Conservation (phyloP, 768 basidiomycete species). For the Mycena indigotica region DNA sequence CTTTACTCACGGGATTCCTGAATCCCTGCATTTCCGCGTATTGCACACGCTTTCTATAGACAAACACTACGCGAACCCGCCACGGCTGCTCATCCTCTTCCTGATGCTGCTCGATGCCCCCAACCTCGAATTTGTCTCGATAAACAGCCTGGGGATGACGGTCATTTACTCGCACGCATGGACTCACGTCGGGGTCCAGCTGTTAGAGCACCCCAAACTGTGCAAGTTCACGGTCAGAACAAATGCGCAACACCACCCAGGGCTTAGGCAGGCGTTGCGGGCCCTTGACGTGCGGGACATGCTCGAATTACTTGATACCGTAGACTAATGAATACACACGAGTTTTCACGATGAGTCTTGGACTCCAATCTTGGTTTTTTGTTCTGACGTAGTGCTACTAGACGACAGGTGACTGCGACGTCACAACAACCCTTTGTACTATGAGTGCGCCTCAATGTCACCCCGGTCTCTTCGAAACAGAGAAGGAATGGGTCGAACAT, state of each 20-base stretch:
- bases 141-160: neutral
- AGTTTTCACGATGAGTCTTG: too few relatives aligned
- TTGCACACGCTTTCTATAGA: neutral
- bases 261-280: neutral
- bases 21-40: too few relatives aligned
- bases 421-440: too few relatives aligned
- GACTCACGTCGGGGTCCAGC: neutral
- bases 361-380: too few relatives aligned
- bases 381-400: too few relatives aligned
- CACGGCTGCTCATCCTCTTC: neutral
- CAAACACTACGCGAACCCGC: neutral
- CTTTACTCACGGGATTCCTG: too few relatives aligned
- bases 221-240: neutral
- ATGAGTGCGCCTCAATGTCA: too few relatives aligned
- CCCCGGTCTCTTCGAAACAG: too few relatives aligned
- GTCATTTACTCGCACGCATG: neutral
- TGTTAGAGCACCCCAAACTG: neutral
- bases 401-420: too few relatives aligned
- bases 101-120: neutral
- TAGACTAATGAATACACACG: conserved; percentile 21
- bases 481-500: too few relatives aligned
- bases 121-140: neutral
- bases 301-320: neutral
- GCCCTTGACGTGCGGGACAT: neutral
- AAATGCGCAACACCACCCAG: neutral